Conservation (phyloP, 108 stramenopile genomes). For the Skeletonema marinoi region DNA sequence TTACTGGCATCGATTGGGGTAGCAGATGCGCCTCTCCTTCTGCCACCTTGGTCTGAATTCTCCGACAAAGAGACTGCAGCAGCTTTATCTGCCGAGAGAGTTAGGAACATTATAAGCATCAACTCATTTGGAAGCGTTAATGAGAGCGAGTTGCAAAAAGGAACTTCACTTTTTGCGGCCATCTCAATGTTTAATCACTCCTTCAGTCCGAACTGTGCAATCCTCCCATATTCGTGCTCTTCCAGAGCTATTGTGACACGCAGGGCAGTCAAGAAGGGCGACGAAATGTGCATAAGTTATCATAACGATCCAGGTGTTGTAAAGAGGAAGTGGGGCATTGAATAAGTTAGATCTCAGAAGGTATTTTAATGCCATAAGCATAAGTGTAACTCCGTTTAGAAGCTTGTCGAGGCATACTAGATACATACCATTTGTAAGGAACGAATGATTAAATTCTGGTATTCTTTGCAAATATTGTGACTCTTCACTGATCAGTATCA, state of each 20-base stretch:
- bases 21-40: too few relatives aligned
- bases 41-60: background rate
- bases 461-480: too few relatives aligned
- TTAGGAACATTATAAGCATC: background rate
- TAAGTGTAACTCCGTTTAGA: too few relatives aligned
- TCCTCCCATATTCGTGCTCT: background rate
- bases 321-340: background rate
- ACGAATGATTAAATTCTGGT: too few relatives aligned
- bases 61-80: background rate
- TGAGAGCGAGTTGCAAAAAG: background rate
- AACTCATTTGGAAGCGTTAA: background rate
- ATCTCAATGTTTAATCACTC: constrained; percentile 2
- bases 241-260: background rate
- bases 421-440: too few relatives aligned
- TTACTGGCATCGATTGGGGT: too few relatives aligned
- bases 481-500: background rate
- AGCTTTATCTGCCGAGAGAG: background rate
- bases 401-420: too few relatives aligned
- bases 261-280: background rate
- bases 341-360: background rate
- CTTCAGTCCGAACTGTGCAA: background rate
- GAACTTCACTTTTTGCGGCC: background rate
- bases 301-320: background rate
- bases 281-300: background rate
- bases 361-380: too few relatives aligned